A percentile compares a stretch with the other conserved stretches of the same genome.
Conservation (phyloP, 805 yeast genomes). For the Grigorovia humatica region DNA sequence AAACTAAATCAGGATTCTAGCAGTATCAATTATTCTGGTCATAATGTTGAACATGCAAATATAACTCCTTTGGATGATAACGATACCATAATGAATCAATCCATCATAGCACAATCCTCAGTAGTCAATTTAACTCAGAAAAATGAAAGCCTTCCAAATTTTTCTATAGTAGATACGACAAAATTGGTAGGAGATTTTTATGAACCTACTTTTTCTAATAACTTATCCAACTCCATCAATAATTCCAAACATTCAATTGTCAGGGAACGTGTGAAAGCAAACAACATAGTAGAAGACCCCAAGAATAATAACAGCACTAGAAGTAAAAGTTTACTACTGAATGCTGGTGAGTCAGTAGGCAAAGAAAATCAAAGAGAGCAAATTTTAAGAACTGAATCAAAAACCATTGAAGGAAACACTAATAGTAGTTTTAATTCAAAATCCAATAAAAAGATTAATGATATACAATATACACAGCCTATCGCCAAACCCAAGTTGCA, state of each 20-base stretch:
- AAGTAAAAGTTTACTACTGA: neutral
- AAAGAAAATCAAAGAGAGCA: neutral
- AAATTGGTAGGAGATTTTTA: too few relatives aligned
- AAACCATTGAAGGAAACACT: neutral
- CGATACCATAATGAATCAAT: neutral
- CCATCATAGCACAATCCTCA: neutral
- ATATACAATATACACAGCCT: neutral
- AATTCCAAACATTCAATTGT: neutral
- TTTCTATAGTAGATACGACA: neutral
- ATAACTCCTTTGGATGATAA: neutral
- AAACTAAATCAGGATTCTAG: conserved; percentile 4
- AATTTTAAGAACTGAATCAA: neutral
- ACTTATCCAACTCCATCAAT: too few relatives aligned
- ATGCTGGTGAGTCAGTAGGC: neutral
- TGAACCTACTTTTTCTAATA: too few relatives aligned
- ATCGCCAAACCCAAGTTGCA: too few relatives aligned
- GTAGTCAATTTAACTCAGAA: neutral
- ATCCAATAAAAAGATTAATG: neutral
- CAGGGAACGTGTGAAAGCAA: too few relatives aligned
- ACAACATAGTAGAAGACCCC: too few relatives aligned
- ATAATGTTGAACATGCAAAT: neutral
- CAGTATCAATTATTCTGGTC: neutral
- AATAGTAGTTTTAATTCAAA: too few relatives aligned
- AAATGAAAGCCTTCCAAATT: neutral
- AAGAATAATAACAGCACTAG: too few relatives aligned